phyloP scores from a whole-genome alignment of 257 asterid genomes.

The Solanum arcanum region DNA sequence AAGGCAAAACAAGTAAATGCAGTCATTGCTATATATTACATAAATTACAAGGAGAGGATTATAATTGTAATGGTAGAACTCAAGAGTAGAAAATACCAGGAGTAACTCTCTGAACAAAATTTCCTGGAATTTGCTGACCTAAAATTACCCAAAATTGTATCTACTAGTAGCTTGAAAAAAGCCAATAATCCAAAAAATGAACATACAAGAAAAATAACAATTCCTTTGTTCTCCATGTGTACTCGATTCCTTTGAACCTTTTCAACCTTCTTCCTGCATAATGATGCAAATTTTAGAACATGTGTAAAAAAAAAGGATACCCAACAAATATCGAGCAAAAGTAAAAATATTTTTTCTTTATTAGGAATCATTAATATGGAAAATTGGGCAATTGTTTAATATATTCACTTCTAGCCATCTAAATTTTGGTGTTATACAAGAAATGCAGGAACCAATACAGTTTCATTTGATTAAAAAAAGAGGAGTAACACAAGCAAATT shows the following conservation, averaged over 20 bases:
- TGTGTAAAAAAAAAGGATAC: not conserved
- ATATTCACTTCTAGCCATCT: not conserved
- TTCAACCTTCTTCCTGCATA: constrained; percentile 65
- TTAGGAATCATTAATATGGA: not conserved
- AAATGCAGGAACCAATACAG: not conserved
- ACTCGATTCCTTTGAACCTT: constrained; percentile 42
- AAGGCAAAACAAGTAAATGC: not conserved
- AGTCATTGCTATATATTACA: not conserved
- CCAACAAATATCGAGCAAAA: not conserved
- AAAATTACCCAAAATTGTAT: constrained; percentile 23
- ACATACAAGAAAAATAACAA: constrained; percentile 50
- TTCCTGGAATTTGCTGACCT: constrained; percentile 39
- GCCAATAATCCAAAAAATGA: constrained; percentile 45
- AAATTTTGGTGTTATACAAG: not conserved
- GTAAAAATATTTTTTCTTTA: not conserved
- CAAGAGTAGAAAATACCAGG: constrained; percentile 63
- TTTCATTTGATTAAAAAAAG: not conserved
- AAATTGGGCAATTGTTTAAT: not conserved
- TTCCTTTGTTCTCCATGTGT: constrained; percentile 80
- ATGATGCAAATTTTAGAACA: not conserved
- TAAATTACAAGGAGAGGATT: constrained; percentile 42
- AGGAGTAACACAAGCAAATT: not conserved
- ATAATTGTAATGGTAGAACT: constrained; percentile 36
- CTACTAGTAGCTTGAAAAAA: constrained; percentile 33
- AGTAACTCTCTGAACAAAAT: constrained; percentile 49